These are phyloP conservation scores for Epichloe typhina DNA, from an alignment of 2,329 filamentous ascomycete genomes.

Conservation along the genomic window DNA sequence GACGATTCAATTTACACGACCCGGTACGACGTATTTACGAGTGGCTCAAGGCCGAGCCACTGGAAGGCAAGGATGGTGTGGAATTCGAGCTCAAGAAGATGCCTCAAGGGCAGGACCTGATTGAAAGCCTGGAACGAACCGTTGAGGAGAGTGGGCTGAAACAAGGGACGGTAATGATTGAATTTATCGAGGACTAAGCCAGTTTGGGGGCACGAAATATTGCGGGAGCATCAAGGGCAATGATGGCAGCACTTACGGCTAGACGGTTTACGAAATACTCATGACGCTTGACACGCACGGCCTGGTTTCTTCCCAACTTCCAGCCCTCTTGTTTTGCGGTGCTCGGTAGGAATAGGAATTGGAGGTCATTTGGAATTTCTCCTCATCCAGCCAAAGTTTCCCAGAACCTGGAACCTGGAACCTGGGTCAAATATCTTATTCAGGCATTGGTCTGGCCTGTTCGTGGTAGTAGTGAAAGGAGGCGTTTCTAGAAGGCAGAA, in stretches of 20 bases:
- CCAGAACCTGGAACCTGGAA: not conserved
- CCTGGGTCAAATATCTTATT: no score
- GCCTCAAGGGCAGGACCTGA: constrained; percentile 65
- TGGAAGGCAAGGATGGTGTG: constrained; percentile 65
- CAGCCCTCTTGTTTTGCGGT: not conserved
- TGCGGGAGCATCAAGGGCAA: not conserved
- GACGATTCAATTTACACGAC: constrained; percentile 68
- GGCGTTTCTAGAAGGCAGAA: no score
- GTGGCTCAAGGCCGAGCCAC: constrained; percentile 82
- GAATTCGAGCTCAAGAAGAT: constrained; percentile 82
- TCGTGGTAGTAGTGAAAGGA: not conserved
- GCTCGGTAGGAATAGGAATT: not conserved
- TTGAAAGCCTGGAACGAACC: constrained; percentile 58
- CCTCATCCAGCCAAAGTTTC: not conserved
- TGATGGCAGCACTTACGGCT: not conserved
- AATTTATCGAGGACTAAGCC: constrained; percentile 54
- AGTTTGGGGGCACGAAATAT: not conserved
- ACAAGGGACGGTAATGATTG: constrained; percentile 91
- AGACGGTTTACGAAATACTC: not conserved
- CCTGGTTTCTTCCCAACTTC: not conserved
- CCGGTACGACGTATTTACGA: constrained; percentile 77
- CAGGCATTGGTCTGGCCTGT: not conserved
- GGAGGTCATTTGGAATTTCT: not conserved
- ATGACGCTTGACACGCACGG: not conserved
- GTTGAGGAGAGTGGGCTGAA: constrained; percentile 77